Percentiles rank a stretch among this genome's conserved stretches.
These are phyloP conservation scores for Massarina eburnea DNA, from an alignment of 2,329 filamentous ascomycete species.

Conservation along the genomic window DNA sequence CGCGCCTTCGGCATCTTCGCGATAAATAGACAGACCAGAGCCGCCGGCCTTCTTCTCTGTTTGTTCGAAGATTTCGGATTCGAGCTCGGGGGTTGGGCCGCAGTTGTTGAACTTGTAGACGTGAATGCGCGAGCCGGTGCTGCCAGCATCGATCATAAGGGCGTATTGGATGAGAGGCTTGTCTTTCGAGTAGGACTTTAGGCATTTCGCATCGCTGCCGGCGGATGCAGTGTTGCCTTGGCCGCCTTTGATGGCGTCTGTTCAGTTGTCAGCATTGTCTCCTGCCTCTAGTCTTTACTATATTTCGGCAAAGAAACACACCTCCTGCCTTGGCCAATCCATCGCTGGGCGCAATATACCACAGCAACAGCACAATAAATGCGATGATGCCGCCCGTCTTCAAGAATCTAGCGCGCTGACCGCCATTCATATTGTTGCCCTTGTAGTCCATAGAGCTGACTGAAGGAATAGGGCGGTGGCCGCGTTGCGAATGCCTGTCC, in stretches of 20 bases:
- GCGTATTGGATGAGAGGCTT: slow-evolving; percentile 98
- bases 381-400: slow-evolving; percentile 64
- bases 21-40: slow-evolving; percentile 81
- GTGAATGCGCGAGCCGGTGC: slow-evolving; percentile 96
- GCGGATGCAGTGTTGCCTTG: slow-evolving; percentile 52
- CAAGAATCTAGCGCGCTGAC: slow-evolving; percentile 61
- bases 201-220: slow-evolving; percentile 72
- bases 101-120: slow-evolving; percentile 99
- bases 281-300: background rate
- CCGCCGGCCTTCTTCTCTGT: slow-evolving; percentile 82
- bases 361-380: slow-evolving; percentile 59
- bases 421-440: slow-evolving; percentile 61
- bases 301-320: slow-evolving; percentile 12
- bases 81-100: slow-evolving; percentile 89
- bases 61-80: slow-evolving; percentile 91
- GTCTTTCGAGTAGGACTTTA: slow-evolving; percentile 77
- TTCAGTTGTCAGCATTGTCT: background rate
- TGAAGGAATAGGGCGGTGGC: slow-evolving; percentile 36
- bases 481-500: slow-evolving; percentile 42
- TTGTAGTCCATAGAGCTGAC: slow-evolving; percentile 48
- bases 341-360: slow-evolving; percentile 55
- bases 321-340: slow-evolving; percentile 27
- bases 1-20: slow-evolving; percentile 80
- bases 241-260: slow-evolving; percentile 12
- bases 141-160: slow-evolving; percentile 97